Evolutionary conservation across 2,329 filamentous ascomycete species (phyloP), one percentile per base, ranked within the genome.

Genomic region (Phaeophleospora eucalypticola): DNA sequence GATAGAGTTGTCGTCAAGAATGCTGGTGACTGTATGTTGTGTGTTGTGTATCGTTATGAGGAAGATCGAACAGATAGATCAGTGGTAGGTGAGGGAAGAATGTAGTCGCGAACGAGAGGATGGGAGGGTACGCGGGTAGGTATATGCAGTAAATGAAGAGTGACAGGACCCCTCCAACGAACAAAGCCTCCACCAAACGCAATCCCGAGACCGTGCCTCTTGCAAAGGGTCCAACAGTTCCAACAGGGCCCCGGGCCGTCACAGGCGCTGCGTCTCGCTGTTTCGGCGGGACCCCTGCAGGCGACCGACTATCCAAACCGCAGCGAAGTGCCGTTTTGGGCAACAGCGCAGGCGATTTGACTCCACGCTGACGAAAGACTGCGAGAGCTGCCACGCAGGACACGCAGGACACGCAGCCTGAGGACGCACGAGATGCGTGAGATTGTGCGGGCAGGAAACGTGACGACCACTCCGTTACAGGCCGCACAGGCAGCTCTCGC

Each of bases 201-300:
- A 29, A 6, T 6, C 24, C 6, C 24, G 24, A 29, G 24, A 29
- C 24, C 24, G 24, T 12, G 33, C 27, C 33, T 43, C 35, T 19
- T 19, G 20, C 35, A 32, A 14, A 29, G 24, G 24, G 24, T 29
- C 24, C 24, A 29, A 37, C 35, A 19, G 20, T 37, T 19, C 16
- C 35, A 37, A 4, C 35, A 39, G 38, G 27, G 43, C 18, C 35
- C 35, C 35, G 16, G 35, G 27, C 43, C 36, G 36, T 36, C 27
- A 29, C 27, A 37, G 33, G 29, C 43, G 36, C 12, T 29, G 24
- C 24, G 7, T 29, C 7, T 29, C 24, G 24, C 24, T 29, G 24
- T 29, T 29, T 29, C 24, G 24, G 24, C 24, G 24, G n/a, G 39
- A 34, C 36, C 43, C 43, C 43, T 46, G 43, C 43, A 41, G 27